Evolutionary conservation across 345 rosid genomes (phyloP).

Genomic region (Orychophragmus violaceus): DNA sequence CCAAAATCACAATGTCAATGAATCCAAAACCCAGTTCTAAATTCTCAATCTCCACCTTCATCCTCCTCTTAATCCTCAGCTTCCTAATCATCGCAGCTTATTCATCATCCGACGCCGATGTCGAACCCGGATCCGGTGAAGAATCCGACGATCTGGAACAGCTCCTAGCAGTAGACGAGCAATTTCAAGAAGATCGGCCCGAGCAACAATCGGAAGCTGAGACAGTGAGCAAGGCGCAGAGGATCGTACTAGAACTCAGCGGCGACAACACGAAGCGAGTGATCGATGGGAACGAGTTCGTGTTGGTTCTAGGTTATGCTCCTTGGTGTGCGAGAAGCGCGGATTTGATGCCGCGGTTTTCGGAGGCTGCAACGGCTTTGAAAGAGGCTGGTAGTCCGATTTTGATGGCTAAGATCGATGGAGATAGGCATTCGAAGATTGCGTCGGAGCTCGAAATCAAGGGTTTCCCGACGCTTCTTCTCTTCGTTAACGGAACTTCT

Average conservation of each 20-base stretch:
- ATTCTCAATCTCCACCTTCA: constrained; percentile 37
- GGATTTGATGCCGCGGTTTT: constrained; percentile 81
- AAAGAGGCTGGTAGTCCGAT: constrained; percentile 54
- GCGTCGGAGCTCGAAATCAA: constrained; percentile 61
- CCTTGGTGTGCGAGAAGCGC: constrained; percentile 91
- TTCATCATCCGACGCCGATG: constrained; percentile 3
- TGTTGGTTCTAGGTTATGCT: constrained; percentile 74
- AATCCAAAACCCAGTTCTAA: constrained; percentile 37
- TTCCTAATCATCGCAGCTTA: constrained; percentile 8
- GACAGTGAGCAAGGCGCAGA: constrained; percentile 68
- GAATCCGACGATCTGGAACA: constrained; percentile 46
- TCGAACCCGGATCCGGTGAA: constrained; percentile 15
- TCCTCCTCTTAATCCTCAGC: constrained; percentile 37
- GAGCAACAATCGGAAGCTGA: constrained; percentile 58
- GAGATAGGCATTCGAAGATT: constrained; percentile 60
- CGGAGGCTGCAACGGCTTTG: constrained; percentile 73
- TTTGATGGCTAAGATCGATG: constrained; percentile 82
- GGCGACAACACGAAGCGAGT: constrained; percentile 45
- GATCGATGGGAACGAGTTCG: constrained; percentile 51
- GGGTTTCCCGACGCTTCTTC: constrained; percentile 76
- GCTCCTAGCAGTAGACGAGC: constrained; percentile 62
- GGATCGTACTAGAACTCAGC: constrained; percentile 67
- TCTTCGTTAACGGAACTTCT: constrained; percentile 70
- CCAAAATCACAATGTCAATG: neutral
- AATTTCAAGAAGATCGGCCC: constrained; percentile 33